Conservation (phyloP, 2,329 filamentous ascomycete species). For the Alternaria arbusti region DNA sequence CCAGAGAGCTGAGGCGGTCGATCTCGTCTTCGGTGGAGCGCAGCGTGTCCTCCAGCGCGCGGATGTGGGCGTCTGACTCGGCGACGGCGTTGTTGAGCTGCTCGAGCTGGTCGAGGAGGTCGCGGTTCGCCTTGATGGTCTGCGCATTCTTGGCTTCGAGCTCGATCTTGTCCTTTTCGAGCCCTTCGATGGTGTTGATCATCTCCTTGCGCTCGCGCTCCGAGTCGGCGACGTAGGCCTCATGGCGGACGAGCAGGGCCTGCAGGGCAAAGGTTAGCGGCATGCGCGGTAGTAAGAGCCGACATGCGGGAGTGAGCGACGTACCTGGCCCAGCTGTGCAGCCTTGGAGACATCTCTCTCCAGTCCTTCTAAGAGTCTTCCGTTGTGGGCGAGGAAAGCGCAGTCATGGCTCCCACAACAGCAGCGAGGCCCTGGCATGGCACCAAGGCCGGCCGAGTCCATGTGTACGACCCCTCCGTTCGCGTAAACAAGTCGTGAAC, state of each 20-base stretch:
- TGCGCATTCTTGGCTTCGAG: slow-evolving; percentile 79
- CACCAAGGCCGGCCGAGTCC: slow-evolving; percentile 26
- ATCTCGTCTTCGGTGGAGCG: slow-evolving; percentile 79
- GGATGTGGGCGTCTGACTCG: slow-evolving; percentile 81
- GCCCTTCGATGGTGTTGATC: slow-evolving; percentile 71
- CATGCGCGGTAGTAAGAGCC: slow-evolving; percentile 37
- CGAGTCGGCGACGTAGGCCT: slow-evolving; percentile 91
- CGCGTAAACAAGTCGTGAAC: neutral
- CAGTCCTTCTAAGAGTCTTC: slow-evolving; percentile 75
- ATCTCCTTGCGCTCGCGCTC: slow-evolving; percentile 82
- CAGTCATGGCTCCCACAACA: slow-evolving; percentile 87
- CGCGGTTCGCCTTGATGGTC: slow-evolving; percentile 82
- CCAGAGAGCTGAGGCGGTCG: slow-evolving; percentile 74
- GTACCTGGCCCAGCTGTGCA: slow-evolving; percentile 88
- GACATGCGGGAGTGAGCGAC: slow-evolving; percentile 9
- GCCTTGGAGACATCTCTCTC: slow-evolving; percentile 89
- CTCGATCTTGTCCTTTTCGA: slow-evolving; percentile 72
- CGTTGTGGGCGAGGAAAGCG: slow-evolving; percentile 81
- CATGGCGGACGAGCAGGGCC: slow-evolving; percentile 90
- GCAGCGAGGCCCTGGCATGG: slow-evolving; percentile 60
- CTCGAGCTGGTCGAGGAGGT: slow-evolving; percentile 83
- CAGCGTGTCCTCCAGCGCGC: slow-evolving; percentile 76
- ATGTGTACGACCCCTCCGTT: slow-evolving; percentile 22
- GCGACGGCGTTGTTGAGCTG: slow-evolving; percentile 77
- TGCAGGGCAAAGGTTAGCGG: slow-evolving; percentile 75